These are phyloP conservation scores for Acacia crassicarpa DNA, from an alignment of 306 rosid genomes.

Conservation along the genomic window DNA sequence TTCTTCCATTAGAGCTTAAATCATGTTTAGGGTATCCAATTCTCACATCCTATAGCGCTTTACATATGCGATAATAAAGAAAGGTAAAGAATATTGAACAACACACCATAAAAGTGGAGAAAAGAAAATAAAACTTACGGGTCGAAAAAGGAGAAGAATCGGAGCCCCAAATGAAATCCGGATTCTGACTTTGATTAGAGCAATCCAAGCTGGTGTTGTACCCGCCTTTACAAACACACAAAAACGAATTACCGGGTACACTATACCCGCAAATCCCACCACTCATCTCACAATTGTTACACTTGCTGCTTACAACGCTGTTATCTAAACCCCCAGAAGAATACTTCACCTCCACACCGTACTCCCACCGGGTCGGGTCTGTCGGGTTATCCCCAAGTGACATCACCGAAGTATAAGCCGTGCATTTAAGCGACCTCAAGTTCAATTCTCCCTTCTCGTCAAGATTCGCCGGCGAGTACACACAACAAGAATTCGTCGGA, in stretches of 20 bases:
- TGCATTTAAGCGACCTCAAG: constrained; percentile 38
- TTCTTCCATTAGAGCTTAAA: background rate
- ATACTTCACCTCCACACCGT: constrained; percentile 57
- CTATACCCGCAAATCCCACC: constrained; percentile 69
- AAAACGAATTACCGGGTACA: constrained; percentile 40
- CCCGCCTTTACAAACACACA: constrained; percentile 58
- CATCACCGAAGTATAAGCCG: constrained; percentile 47
- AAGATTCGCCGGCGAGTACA: constrained; percentile 62
- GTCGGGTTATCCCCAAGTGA: constrained; percentile 54
- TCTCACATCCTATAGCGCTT: constrained; percentile 15
- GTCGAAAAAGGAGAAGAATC: constrained; percentile 17
- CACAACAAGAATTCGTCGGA: constrained; percentile 66
- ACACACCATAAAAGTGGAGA: background rate
- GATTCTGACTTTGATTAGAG: constrained; percentile 26
- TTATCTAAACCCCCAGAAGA: constrained; percentile 40
- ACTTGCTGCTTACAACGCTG: constrained; percentile 38
- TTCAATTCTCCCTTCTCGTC: constrained; percentile 48
- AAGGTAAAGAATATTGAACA: constrained; percentile 8
- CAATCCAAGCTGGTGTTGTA: constrained; percentile 61
- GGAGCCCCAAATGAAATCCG: constrained; percentile 37
- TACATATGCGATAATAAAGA: background rate
- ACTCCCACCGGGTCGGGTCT: constrained; percentile 57
- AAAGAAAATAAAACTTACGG: constrained; percentile 35
- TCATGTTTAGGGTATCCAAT: constrained; percentile 31
- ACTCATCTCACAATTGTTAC: constrained; percentile 56